A percentile compares a stretch with the other conserved stretches of the same genome.
These are phyloP conservation scores for Quercus gilva DNA, from an alignment of 306 rosid species.

Conservation along the genomic window DNA sequence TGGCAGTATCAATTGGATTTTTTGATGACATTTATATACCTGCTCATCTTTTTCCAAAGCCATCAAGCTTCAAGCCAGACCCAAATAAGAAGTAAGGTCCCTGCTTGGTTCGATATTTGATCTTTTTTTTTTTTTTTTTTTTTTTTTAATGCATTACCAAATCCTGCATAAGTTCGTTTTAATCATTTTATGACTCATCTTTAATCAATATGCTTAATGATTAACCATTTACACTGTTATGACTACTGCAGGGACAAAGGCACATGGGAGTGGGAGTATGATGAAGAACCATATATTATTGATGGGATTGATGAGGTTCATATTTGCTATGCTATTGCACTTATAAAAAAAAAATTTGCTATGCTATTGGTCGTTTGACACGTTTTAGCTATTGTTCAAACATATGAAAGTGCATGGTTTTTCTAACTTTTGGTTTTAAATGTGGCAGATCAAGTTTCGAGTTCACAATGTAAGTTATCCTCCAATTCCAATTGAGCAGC, in stretches of 20 bases:
- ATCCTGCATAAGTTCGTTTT: conserved; percentile 1
- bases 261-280: conserved; percentile 64
- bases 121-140: conserved; percentile 3
- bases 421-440: conserved; percentile 22
- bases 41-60: conserved; percentile 49
- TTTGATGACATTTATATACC: conserved; percentile 79
- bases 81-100: conserved; percentile 43
- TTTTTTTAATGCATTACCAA: not conserved
- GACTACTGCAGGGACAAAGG: conserved; percentile 45
- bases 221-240: not conserved
- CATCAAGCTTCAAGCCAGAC: conserved; percentile 42
- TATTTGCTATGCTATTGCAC: conserved; percentile 5
- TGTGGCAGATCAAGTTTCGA: conserved; percentile 54
- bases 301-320: conserved; percentile 55
- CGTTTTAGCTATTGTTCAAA: conserved; percentile 1
- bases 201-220: conserved; percentile 3
- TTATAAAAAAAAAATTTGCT: not conserved
- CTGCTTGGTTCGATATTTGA: not conserved
- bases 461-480: conserved; percentile 64
- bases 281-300: conserved; percentile 29
- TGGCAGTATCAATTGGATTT: conserved; percentile 82
- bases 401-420: conserved; percentile 2
- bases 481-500: conserved; percentile 62
- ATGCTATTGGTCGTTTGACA: not conserved
- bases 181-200: not conserved